Percentiles rank a stretch among this genome's conserved stretches.
These are phyloP conservation scores for Ustilago hordei DNA, from an alignment of 1,284 basidiomycete species.

Conservation along the genomic window DNA sequence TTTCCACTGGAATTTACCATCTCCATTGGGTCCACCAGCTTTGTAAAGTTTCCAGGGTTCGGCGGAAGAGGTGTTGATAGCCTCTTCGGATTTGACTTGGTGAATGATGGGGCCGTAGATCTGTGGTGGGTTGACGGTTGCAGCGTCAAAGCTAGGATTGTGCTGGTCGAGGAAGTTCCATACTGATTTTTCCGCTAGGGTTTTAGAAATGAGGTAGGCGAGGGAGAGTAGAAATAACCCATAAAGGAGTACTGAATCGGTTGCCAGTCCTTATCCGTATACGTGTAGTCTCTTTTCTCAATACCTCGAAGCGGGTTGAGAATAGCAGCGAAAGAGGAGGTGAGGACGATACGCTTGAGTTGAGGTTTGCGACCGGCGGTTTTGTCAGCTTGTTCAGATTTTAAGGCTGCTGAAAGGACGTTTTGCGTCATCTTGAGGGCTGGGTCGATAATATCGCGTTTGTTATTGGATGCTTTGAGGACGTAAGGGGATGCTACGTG, in stretches of 20 bases:
- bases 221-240: slow-evolving; percentile 36
- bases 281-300: slow-evolving; percentile 47
- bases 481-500: slow-evolving; percentile 51
- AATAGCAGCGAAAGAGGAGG: slow-evolving; percentile 46
- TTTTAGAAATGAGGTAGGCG: slow-evolving; percentile 70
- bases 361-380: slow-evolving; percentile 15
- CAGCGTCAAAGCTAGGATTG: slow-evolving; percentile 53
- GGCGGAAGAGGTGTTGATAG: slow-evolving; percentile 40
- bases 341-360: slow-evolving; percentile 49
- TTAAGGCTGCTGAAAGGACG: slow-evolving; percentile 44
- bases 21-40: slow-evolving; percentile 35
- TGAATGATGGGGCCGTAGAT: slow-evolving; percentile 60
- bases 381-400: slow-evolving; percentile 35
- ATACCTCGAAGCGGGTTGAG: slow-evolving; percentile 44
- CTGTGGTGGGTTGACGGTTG: slow-evolving; percentile 52
- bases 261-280: slow-evolving; percentile 49
- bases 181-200: slow-evolving; percentile 67
- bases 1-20: slow-evolving; percentile 39
- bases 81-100: slow-evolving; percentile 34
- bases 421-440: slow-evolving; percentile 47
- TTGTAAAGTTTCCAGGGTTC: slow-evolving; percentile 49
- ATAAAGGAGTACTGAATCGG: slow-evolving; percentile 38
- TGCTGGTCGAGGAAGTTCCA: slow-evolving; percentile 68
- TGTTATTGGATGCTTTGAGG: slow-evolving; percentile 37
- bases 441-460: slow-evolving; percentile 44